Evolutionary conservation across 495 filamentous ascomycete species (phyloP).

Genomic region (Podospora conica): DNA sequence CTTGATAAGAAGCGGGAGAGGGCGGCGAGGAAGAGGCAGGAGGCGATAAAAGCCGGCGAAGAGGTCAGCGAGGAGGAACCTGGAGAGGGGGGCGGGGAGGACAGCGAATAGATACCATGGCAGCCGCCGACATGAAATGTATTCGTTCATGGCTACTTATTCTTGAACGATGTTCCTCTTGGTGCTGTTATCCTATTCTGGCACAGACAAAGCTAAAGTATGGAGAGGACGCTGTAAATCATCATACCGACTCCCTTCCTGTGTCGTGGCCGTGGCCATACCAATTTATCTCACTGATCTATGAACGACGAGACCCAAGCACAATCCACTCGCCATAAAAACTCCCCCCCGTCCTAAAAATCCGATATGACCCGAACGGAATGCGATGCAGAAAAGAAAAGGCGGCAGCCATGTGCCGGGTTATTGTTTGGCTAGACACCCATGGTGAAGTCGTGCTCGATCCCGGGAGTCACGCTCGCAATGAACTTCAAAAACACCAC

Average conservation of each 20-base stretch:
- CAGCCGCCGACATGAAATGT: background rate
- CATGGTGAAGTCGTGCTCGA: slow-evolving; percentile 99
- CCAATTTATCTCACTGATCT: background rate
- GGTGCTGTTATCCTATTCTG: background rate
- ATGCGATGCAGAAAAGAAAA: background rate
- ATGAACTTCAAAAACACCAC: slow-evolving; percentile 90
- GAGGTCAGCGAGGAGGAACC: slow-evolving; percentile 60
- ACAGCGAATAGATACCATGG: background rate
- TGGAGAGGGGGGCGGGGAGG: slow-evolving; percentile 31
- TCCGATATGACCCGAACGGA: background rate
- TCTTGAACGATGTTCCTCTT: slow-evolving; percentile 1
- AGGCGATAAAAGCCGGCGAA: slow-evolving; percentile 66
- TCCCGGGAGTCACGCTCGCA: slow-evolving; percentile 91
- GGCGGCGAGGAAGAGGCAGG: slow-evolving; percentile 57
- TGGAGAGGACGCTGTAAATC: background rate
- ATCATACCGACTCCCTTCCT: background rate
- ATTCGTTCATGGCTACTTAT: background rate
- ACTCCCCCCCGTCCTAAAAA: background rate
- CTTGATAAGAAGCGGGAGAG: slow-evolving; percentile 77
- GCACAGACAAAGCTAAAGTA: background rate
- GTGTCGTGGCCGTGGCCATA: background rate
- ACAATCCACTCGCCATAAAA: background rate
- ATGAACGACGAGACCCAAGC: background rate
- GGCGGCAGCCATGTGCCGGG: background rate
- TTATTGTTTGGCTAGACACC: slow-evolving; percentile 53